Evolutionary conservation across 148 eudicot species (phyloP).

Genomic region (Pouteria glomerata): DNA sequence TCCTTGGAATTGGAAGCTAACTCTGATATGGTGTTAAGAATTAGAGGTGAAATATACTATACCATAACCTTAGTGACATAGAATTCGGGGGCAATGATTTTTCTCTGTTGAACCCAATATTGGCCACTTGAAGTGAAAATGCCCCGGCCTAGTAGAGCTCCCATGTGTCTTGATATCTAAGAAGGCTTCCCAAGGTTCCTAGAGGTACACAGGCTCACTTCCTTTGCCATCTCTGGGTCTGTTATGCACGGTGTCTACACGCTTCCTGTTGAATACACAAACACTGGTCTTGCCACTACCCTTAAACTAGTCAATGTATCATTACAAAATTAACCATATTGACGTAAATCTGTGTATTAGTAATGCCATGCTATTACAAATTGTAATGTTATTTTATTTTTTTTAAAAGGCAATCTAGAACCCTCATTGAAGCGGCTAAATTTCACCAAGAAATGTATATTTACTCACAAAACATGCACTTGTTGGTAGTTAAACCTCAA

Average conservation of each 20-base stretch:
- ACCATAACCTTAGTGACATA: constrained; percentile 57
- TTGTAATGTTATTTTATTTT: too few species aligned
- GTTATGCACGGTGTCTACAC: constrained; percentile 43
- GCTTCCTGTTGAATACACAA: constrained; percentile 47
- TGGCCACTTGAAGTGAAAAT: constrained; percentile 51
- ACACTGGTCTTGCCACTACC: constrained; percentile 39
- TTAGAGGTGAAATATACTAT: too few species aligned
- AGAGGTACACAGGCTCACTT: constrained; percentile 37
- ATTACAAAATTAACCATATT: too few species aligned
- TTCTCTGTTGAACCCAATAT: constrained; percentile 48
- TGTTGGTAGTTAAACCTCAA: too few species aligned
- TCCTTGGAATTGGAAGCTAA: too few species aligned
- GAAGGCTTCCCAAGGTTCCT: constrained; percentile 50
- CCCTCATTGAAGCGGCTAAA: too few species aligned
- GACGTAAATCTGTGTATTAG: too few species aligned
- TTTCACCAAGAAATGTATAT: too few species aligned
- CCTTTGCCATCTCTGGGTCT: constrained; percentile 56
- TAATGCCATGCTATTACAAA: too few species aligned
- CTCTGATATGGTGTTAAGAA: too few species aligned
- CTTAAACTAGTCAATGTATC: not conserved
- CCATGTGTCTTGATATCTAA: constrained; percentile 45
- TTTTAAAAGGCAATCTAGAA: too few species aligned
- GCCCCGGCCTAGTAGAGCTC: constrained; percentile 54
- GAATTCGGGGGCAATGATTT: constrained; percentile 57
- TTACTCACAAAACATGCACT: too few species aligned